These are phyloP conservation scores for Corylus americana DNA, from an alignment of 306 rosid species.

Conservation along the genomic window DNA sequence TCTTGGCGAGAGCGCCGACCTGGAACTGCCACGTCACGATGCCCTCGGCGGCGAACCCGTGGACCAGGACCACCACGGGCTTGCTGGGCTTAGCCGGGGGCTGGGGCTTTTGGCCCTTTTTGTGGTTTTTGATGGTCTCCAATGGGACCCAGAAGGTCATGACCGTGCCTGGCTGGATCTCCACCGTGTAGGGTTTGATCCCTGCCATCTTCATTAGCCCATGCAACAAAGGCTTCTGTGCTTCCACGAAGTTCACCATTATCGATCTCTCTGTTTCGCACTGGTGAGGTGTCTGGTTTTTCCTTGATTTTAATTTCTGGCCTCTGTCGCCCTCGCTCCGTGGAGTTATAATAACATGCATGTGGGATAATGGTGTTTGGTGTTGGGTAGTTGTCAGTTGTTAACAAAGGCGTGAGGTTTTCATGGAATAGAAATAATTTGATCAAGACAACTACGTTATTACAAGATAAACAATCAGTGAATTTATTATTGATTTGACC, in stretches of 20 bases:
- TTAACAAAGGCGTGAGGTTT: not conserved
- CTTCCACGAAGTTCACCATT: constrained; percentile 83
- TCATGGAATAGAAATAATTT: not conserved
- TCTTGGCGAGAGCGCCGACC: constrained; percentile 47
- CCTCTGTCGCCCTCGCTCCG: too few species aligned
- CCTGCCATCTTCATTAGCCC: constrained; percentile 93
- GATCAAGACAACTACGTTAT: not conserved
- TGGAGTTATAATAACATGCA: constrained; percentile 2
- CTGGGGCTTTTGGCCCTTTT: constrained; percentile 33
- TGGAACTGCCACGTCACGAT: constrained; percentile 84
- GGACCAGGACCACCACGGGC: constrained; percentile 70
- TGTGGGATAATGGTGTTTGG: constrained; percentile 38
- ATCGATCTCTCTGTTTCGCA: not conserved
- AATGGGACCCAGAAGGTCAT: constrained; percentile 85
- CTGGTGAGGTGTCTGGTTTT: not conserved
- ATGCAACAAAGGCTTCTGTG: constrained; percentile 62
- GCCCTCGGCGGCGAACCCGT: constrained; percentile 86
- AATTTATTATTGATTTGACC: too few species aligned
- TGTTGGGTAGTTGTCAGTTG: constrained; percentile 43
- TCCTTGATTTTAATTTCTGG: not conserved
- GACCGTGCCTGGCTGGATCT: constrained; percentile 69
- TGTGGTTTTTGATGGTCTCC: constrained; percentile 55
- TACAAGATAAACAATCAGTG: too few species aligned
- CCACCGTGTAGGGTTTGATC: constrained; percentile 58
- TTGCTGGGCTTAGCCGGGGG: constrained; percentile 45